Base-by-base conservation (phyloP, 352 stramenopile genomes). In the Pythium brachiatum region DNA sequence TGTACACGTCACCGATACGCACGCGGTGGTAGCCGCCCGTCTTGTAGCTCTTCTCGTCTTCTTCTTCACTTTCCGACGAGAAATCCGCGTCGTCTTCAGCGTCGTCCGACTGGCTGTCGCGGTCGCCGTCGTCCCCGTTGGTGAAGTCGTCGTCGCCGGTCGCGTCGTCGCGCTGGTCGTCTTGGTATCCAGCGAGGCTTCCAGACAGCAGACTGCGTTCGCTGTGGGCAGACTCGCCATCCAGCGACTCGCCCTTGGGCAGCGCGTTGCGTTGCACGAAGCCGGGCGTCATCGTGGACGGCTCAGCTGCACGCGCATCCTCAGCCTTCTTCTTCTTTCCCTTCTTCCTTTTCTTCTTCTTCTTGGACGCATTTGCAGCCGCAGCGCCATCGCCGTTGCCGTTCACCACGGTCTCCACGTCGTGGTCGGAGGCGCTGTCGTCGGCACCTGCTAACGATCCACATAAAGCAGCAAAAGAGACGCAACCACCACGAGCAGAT, bases 1-100 rank as follows among this genome's bases (percentile, higher is more conserved):
- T 97, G 81, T 92, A 98, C 57, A 97, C 78, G 39, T 98, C 93
- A 4, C 92, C 95, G 13, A 92, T 74, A 57, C 90, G 83, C 16
- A 99, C 97, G 41, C 81, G 94, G 75, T 99, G 97, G 79, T 99
- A 99, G 20, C 98, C 98, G 54, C 98, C 98, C 0, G 89, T 69
- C 60, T 98, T 98, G 77, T 99, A 99, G 50, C 94, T 97, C 50
- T 90, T 93, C 46, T 90, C 78, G 18, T 97, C 97, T 69, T 99
- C 97, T 34, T 94, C 85, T 39, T 95, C 85, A 60, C 82, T 92
- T 50, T 91, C 82, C 26, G 82, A 91, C 38, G 82, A 91, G 46
- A 83, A 92, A 23, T 89, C 76, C 66, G 97, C 93, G 60, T 97
- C 95, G 51, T 97, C 90, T 29, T 79, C 73, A 16, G 55, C 50